Evolutionary conservation across 2,329 filamentous ascomycete species (phyloP).

Genomic region (Apiospora sp.): DNA sequence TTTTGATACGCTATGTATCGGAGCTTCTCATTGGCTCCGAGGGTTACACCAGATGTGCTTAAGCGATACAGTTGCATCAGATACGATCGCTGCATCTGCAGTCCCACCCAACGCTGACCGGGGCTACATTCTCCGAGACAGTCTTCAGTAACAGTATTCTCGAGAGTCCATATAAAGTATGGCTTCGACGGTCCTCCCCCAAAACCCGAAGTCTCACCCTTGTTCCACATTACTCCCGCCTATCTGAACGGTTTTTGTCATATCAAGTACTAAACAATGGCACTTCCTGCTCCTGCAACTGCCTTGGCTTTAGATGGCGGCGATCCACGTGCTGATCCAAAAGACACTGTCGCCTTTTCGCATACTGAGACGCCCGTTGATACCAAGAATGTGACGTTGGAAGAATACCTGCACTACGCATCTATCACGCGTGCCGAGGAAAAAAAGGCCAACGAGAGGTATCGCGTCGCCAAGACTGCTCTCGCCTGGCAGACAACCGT

Average conservation of each 20-base stretch:
- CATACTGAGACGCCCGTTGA: background rate
- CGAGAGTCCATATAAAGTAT: background rate
- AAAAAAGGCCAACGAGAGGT: background rate
- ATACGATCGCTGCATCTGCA: conserved; percentile 14
- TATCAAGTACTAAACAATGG: background rate
- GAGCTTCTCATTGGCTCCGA: background rate
- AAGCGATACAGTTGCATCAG: background rate
- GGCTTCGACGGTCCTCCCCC: background rate
- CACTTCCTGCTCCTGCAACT: background rate
- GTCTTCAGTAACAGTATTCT: background rate
- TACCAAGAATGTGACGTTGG: conserved; percentile 28
- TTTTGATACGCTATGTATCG: background rate
- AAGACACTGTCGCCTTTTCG: background rate
- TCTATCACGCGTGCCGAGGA: conserved; percentile 35
- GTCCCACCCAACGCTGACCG: background rate
- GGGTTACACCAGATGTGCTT: background rate
- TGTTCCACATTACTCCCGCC: background rate
- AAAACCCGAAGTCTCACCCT: background rate
- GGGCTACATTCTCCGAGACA: background rate
- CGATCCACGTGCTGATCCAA: background rate
- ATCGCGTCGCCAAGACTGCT: background rate
- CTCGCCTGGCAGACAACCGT: background rate
- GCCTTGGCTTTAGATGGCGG: background rate
- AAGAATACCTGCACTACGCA: conserved; percentile 37
- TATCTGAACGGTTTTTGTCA: background rate